Evolutionary conservation across 306 rosid species (phyloP).

Genomic region (Ormosia emarginata): DNA sequence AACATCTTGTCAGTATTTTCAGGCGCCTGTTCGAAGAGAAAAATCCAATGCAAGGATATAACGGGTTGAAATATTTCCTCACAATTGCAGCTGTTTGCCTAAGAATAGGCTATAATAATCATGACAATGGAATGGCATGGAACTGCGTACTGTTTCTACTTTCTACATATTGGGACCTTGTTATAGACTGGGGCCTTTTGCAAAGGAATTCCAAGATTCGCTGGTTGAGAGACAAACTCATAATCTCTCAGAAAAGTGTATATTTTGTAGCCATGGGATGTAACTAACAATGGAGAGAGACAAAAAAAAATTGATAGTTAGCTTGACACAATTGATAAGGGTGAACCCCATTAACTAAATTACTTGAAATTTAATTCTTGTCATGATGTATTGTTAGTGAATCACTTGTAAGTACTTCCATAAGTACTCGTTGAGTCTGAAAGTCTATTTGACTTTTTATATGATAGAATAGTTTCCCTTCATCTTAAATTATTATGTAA

Average conservation of each 20-base stretch:
- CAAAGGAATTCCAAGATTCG: constrained; percentile 55
- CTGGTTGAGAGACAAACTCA: constrained; percentile 70
- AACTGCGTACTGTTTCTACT: no score
- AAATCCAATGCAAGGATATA: constrained; percentile 61
- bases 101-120: constrained; percentile 44
- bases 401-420: no score
- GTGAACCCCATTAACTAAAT: no score
- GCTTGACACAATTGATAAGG: no score
- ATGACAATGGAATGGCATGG: constrained; percentile 32
- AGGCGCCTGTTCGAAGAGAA: constrained; percentile 60
- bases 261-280: constrained; percentile 63
- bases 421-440: no score
- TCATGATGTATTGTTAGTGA: no score
- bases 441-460: no score
- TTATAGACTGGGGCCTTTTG: constrained; percentile 71
- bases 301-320: no score
- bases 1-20: constrained; percentile 49
- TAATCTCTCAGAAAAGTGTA: constrained; percentile 43
- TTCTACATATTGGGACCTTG: constrained; percentile 68
- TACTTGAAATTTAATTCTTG: no score
- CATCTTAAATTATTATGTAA: no score
- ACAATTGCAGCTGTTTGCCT: constrained; percentile 59
- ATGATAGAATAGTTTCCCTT: no score
- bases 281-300: no score
- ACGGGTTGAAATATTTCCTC: constrained; percentile 53